A percentile compares a stretch with the other conserved stretches of the same genome.
Evolutionary conservation across 2,329 filamentous ascomycete genomes (phyloP).

Genomic region (Pseudocercospora cruenta): DNA sequence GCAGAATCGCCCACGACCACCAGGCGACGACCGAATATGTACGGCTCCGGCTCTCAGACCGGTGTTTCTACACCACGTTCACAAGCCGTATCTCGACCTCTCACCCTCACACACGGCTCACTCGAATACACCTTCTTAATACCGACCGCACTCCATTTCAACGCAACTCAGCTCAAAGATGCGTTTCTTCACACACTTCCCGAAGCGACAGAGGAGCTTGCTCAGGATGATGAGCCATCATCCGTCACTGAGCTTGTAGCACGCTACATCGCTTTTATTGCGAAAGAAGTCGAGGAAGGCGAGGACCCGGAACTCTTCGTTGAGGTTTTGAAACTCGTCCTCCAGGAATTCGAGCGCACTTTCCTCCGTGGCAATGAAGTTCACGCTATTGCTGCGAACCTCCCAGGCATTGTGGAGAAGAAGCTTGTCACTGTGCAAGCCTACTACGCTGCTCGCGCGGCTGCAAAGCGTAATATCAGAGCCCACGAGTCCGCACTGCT

Average conservation of each 20-base stretch:
- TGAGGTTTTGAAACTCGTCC: slow-evolving; percentile 86
- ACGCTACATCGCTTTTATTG: slow-evolving; percentile 88
- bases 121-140: slow-evolving; percentile 97
- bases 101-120: slow-evolving; percentile 88
- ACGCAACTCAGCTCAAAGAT: slow-evolving; percentile 91
- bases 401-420: slow-evolving; percentile 91
- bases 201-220: slow-evolving; percentile 91
- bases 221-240: slow-evolving; percentile 98
- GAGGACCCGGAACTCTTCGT: slow-evolving; percentile 92
- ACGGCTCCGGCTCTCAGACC: slow-evolving; percentile 64
- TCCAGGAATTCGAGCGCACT: slow-evolving; percentile 95
- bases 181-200: slow-evolving; percentile 84
- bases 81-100: slow-evolving; percentile 85
- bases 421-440: slow-evolving; percentile 86
- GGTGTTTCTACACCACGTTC: slow-evolving; percentile 95
- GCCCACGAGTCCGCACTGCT: slow-evolving; percentile 92
- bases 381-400: slow-evolving; percentile 80
- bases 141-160: slow-evolving; percentile 93
- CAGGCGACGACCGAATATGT: slow-evolving; percentile 28
- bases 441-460: slow-evolving; percentile 88
- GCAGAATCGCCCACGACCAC: slow-evolving; percentile 17
- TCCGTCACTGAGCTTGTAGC: slow-evolving; percentile 90
- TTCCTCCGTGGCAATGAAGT: slow-evolving; percentile 96
- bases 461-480: slow-evolving; percentile 82
- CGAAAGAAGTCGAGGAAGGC: slow-evolving; percentile 84